Evolutionary conservation across 225 moss, liverwort and hornwort species (phyloP), one percentile per base, ranked within the genome.

Genomic region (Sphagnum tenellum): DNA sequence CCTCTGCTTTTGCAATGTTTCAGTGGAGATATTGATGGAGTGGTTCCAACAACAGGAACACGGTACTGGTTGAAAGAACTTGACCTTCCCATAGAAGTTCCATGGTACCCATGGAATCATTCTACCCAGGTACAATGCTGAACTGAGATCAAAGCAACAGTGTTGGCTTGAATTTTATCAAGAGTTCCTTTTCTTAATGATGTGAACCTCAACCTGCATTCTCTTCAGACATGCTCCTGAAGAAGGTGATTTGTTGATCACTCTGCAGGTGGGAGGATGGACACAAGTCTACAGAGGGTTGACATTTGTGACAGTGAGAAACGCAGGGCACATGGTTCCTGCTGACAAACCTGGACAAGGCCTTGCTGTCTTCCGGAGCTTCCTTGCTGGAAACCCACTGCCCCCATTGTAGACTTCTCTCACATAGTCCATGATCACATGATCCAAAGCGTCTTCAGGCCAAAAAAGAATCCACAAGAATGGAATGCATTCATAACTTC

Each of bases 51-150:
- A 14, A 90, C 94, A 29, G 75, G 81, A 45, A 81, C 78, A 13
- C 74, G 87, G 46, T 89, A 87, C 63, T 78, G 87, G 70, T 61
- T 94, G 11, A 62, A 69, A 57, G 72, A 87, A 29, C 65, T 94
- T 3, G 78, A 74, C 54, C 70, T 90, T 56, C 72, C 81, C 2
- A 76, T 87, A 0, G 66, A 78, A 63, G 74, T 78, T 53, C 75
- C 89, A 0, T 94, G 88, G 93, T 88, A 90, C 75, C 86, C 93
- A 3, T 94, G 93, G 90, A 86, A 89, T 66, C 81, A 88, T 66
- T 88, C 90, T 1, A 86, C 83, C n/a, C 89, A 89, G 87, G 89
- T 87, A 70, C 44, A 11, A 47, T 57, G 9, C 12, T 57, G 57
- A 11, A 1, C 10, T 53, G 5, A 57, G 12, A 57, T 11, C 9